Base-by-base conservation (phyloP, 2,329 filamentous ascomycete species). In the Malbranchea cinnamomea region DNA sequence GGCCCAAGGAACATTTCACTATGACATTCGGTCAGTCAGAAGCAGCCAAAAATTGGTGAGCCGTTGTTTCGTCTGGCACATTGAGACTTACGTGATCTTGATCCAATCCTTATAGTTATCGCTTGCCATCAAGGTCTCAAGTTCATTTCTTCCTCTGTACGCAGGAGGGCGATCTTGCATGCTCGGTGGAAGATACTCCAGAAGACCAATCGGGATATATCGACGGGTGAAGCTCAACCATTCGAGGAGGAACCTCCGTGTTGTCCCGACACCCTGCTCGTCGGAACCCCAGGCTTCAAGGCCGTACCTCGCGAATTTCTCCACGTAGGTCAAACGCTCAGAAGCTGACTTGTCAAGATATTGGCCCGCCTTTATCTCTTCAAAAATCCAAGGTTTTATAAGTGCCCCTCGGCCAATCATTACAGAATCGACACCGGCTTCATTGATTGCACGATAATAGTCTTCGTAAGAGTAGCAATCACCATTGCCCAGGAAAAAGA, bases 1-100 rank as follows among this genome's bases (percentile, higher is more conserved):
- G 83, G 83, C 5, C 89, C 89, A 11, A 98, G 67, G 63, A 91
- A 98, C 84, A 98, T 95, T 53, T 98, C 89, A 53, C 87, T 93
- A 36, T 30, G 30, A 15, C 35, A 26, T 7, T 46, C 32, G 21
- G 31, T 32, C 6, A 23, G 28, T 17, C 30, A 5, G 10, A 14
- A n/a, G 27, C 31, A 36, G 34, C 27, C 35, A 12, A 33, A 10
- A 15, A n/a, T 23, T 13, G 16, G 13, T 6, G 10, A 18, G n/a
- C 10, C 23, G 6, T 9, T 14, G 7, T 20, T 12, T 16, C 6
- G 17, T 17, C 22, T 30, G 37, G 18, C 11, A 30, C 26, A 25
- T 28, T 8, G 34, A 31, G 35, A 65, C 73, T 53, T 69, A 89
- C 84, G 77, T 91, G 47, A 98, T 91, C 63, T 93, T 95, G 53